Evolutionary conservation across 2,329 filamentous ascomycete genomes (phyloP).

Genomic region (Penicillium oxalicum): DNA sequence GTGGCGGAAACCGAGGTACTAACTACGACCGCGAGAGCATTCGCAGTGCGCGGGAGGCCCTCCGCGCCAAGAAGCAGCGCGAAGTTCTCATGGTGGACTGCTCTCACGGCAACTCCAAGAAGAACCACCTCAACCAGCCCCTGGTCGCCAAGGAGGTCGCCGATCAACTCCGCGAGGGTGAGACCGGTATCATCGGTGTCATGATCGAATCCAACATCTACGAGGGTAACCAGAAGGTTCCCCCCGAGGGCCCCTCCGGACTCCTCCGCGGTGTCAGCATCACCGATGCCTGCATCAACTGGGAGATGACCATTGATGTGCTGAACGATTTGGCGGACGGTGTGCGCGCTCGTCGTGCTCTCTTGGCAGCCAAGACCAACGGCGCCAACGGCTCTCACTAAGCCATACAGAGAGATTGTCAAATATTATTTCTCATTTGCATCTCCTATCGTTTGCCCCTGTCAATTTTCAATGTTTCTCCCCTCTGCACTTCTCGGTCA

Average conservation of each 20-base stretch:
- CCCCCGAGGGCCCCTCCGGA: constrained; percentile 67
- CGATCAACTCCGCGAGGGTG: constrained; percentile 80
- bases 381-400: constrained; percentile 26
- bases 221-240: constrained; percentile 84
- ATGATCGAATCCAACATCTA: constrained; percentile 99
- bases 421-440: constrained; percentile 1
- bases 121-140: constrained; percentile 96
- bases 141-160: constrained; percentile 76
- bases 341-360: constrained; percentile 65
- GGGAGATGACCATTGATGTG: constrained; percentile 76
- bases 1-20: constrained; percentile 83
- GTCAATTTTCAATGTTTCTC: no score
- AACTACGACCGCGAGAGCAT: constrained; percentile 90
- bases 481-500: no score
- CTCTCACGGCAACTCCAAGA: constrained; percentile 96
- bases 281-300: constrained; percentile 92
- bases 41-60: constrained; percentile 66
- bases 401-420: neutral
- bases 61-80: constrained; percentile 76
- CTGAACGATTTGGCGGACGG: constrained; percentile 82
- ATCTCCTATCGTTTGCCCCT: constrained; percentile 1
- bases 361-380: constrained; percentile 27
- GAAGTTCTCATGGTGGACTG: constrained; percentile 97
- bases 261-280: constrained; percentile 90
- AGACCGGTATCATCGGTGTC: constrained; percentile 84